A percentile compares a stretch with the other conserved stretches of the same genome.
Evolutionary conservation across 345 rosid species (phyloP).

Genomic region (Dipteronia sinensis): DNA sequence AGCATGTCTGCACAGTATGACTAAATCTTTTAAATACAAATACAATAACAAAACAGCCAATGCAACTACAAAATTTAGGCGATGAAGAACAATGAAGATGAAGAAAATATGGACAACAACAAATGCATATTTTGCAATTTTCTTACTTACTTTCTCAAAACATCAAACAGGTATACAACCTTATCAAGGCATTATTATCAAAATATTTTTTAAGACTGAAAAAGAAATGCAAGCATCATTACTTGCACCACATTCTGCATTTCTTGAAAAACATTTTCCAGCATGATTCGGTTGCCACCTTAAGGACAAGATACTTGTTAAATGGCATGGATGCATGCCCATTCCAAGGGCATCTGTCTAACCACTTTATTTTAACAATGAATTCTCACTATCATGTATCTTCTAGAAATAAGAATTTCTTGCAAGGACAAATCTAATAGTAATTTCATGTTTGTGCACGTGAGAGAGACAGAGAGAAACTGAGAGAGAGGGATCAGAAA

Average conservation of each 20-base stretch:
- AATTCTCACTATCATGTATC: neutral
- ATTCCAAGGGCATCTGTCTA: neutral
- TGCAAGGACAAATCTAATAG: neutral
- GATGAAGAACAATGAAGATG: neutral
- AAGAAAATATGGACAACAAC: neutral
- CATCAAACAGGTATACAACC: neutral
- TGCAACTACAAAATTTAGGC: neutral
- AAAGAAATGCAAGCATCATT: neutral
- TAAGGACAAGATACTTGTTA: neutral
- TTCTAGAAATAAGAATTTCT: neutral
- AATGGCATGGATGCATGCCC: neutral
- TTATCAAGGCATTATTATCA: neutral
- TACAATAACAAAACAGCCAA: neutral
- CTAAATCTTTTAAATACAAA: neutral
- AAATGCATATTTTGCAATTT: neutral
- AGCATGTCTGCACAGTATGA: constrained; percentile 70
- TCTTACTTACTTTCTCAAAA: neutral
- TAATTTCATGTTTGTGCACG: neutral
- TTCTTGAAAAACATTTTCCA: neutral
- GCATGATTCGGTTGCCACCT: neutral
- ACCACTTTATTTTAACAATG: neutral
- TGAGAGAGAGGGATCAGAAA: neutral
- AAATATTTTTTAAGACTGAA: neutral
- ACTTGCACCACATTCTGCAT: neutral
- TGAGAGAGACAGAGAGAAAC: neutral